Base-by-base conservation (phyloP, 78 protist species). In the Pigoraptor vietnamica region DNA sequence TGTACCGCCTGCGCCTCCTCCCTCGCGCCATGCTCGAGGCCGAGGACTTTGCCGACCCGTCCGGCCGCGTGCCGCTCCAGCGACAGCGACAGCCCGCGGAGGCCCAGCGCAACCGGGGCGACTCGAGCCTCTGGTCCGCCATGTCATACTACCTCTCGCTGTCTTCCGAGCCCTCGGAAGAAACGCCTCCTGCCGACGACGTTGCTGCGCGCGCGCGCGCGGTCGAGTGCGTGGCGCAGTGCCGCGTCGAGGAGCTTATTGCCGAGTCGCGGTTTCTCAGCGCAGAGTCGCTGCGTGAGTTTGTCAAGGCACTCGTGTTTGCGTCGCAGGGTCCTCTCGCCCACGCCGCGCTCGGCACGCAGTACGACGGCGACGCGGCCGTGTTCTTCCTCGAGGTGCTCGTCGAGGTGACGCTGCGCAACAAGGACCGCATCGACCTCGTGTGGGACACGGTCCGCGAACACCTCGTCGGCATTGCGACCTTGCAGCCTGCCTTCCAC, bases 1-100 rank as follows among this genome's bases (percentile, higher is more conserved):
- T 93, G 95, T 48, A 90, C 0, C 89, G 2, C 79, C 67, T 48
- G 9, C 79, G 89, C 1, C 89, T 93, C 32, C 90, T 93, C 39
- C 95, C 95, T 0, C 23, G 1, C 29, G 32, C 86, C 81, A 82
- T 91, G 93, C 2, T 39, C 23, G 88, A 81, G 25, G 82, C n/a
- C 48, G 81, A 38, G 81, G 93, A 86, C 39, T 40, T 37, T 33
- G 32, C 33, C 83, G 32, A 24, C 67, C 36, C 90, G 9, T 39
- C 0, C 33, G 90, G 90, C 9, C 89, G 40, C 33, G 89, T 86
- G 89, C n/a, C 89, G 0, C 67, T 86, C 34, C 39, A 10, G 10
- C 88, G 35, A 9, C 67, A 48, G 67, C 67, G 67, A 14, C 67
- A 48, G 67, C 87, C 87, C 33, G 23, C 21, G 34, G 39, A 9